Evolutionary conservation across 352 stramenopile species (phyloP).

Genomic region (Phytophthora pluvialis): DNA sequence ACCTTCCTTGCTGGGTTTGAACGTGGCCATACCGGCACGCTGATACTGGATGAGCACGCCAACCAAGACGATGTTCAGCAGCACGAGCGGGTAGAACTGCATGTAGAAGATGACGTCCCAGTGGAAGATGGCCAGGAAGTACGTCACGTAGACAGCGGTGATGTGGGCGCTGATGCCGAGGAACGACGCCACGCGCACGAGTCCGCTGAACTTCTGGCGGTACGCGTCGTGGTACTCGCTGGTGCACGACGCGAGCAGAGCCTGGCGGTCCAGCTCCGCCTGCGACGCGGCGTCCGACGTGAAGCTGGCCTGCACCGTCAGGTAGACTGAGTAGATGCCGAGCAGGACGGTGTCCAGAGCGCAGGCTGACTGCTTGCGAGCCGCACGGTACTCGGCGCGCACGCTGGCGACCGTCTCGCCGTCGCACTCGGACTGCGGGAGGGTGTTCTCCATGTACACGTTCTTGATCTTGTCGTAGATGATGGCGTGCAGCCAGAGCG

Average conservation of each 20-base stretch:
- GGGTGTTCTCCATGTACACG: conserved; percentile 86
- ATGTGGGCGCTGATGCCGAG: conserved; percentile 85
- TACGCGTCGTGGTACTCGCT: conserved; percentile 71
- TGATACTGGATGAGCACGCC: conserved; percentile 64
- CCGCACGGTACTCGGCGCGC: conserved; percentile 64
- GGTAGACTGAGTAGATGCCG: conserved; percentile 81
- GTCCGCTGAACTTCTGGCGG: conserved; percentile 55
- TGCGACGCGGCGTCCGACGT: conserved; percentile 72
- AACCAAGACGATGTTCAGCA: conserved; percentile 69
- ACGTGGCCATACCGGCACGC: conserved; percentile 68
- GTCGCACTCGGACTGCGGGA: conserved; percentile 80
- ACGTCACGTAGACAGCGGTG: conserved; percentile 71
- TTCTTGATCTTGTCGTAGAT: conserved; percentile 91
- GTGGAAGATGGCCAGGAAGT: conserved; percentile 71
- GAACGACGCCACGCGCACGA: conserved; percentile 81
- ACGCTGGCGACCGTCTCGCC: conserved; percentile 85
- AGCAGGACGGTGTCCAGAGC: conserved; percentile 76
- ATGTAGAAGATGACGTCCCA: conserved; percentile 82
- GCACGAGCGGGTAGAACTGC: conserved; percentile 75
- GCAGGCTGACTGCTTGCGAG: conserved; percentile 65
- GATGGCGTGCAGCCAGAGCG: conserved; percentile 80
- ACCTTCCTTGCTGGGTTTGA: conserved; percentile 48
- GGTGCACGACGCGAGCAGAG: conserved; percentile 64
- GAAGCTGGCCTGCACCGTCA: conserved; percentile 66
- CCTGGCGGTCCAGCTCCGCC: conserved; percentile 61